Evolutionary conservation across 495 filamentous ascomycete genomes (phyloP).

Genomic region (Neurospora intermedia): DNA sequence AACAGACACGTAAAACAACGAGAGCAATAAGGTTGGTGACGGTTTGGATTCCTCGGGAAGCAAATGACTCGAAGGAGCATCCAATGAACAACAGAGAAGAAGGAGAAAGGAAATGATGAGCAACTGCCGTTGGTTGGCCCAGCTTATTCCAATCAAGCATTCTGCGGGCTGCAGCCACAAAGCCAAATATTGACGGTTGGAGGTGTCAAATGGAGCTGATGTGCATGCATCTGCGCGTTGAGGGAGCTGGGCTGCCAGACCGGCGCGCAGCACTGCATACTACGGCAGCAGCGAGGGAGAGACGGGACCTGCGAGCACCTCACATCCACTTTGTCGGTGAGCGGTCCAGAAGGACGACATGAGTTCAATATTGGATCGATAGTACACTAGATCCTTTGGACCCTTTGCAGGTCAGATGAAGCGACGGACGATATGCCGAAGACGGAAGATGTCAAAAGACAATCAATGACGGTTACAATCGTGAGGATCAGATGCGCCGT

Average conservation of each 20-base stretch:
- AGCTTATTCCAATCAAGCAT: background rate
- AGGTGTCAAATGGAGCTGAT: background rate
- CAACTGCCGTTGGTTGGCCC: background rate
- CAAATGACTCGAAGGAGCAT: background rate
- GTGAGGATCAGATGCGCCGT: background rate
- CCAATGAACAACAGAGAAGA: background rate
- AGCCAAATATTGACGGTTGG: background rate
- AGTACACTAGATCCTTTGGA: background rate
- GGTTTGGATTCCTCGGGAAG: background rate
- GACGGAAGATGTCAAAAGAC: background rate
- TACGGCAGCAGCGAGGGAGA: background rate
- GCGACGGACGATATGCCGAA: background rate
- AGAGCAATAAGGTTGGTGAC: background rate
- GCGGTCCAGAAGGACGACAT: background rate
- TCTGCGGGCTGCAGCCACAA: background rate
- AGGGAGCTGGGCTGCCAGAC: background rate
- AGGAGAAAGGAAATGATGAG: background rate
- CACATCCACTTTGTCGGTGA: background rate
- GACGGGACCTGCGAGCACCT: background rate
- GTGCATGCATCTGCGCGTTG: background rate
- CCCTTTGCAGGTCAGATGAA: background rate
- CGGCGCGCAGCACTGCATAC: background rate
- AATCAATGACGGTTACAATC: background rate
- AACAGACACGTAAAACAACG: background rate
- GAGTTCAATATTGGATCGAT: background rate